Evolutionary conservation across 176 grass and related monocot species (phyloP).

Genomic region (Eragrostis curvula): DNA sequence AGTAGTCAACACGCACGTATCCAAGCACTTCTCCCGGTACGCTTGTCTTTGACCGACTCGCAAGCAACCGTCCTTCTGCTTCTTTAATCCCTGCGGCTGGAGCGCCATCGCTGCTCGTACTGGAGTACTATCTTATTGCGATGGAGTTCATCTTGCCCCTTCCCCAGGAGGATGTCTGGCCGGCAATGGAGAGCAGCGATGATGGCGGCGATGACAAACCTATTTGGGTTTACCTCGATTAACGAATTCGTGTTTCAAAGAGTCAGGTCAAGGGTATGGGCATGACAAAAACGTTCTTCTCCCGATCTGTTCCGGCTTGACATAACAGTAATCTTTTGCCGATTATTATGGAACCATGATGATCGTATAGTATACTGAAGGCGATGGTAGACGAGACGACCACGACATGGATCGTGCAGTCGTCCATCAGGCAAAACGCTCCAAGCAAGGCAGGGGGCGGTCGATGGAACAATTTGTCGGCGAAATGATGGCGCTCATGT

Average conservation of each 20-base stretch:
- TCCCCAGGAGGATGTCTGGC: conserved; percentile 27
- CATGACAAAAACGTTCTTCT: background rate
- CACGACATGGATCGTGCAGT: background rate
- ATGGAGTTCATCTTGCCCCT: background rate
- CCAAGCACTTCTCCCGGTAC: conserved; percentile 18
- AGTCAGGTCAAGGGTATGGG: background rate
- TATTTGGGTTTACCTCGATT: background rate
- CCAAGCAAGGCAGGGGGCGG: background rate
- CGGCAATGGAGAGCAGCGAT: background rate
- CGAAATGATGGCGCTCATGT: conserved; percentile 5
- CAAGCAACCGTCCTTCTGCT: background rate
- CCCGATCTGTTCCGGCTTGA: background rate
- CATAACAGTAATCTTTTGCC: background rate
- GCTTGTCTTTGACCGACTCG: conserved; percentile 27
- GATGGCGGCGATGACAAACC: background rate
- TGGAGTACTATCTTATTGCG: background rate
- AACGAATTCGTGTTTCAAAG: background rate
- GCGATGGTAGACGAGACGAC: background rate
- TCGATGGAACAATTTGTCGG: conserved; percentile 11
- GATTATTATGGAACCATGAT: background rate
- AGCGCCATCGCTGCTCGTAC: background rate
- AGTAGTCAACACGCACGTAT: conserved; percentile 9
- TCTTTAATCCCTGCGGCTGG: background rate
- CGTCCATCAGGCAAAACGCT: background rate
- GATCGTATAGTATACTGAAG: background rate